These are phyloP conservation scores for Blastomyces silverae DNA, from an alignment of 2,329 filamentous ascomycete genomes.

Conservation along the genomic window DNA sequence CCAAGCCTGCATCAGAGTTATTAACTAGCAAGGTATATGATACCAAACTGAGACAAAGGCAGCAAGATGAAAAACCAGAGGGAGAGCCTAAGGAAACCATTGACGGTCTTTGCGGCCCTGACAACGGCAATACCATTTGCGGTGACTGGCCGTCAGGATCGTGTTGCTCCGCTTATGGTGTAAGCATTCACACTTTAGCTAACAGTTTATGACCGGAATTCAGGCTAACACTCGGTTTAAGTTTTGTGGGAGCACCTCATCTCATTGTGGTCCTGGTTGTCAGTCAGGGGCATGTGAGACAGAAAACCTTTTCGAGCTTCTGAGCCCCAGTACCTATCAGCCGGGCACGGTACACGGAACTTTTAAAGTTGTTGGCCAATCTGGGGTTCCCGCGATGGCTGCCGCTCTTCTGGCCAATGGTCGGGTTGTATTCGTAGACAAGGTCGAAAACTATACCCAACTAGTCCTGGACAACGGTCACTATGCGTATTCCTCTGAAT, in stretches of 20 bases:
- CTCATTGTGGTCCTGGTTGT: constrained; percentile 53
- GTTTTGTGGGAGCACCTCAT: constrained; percentile 36
- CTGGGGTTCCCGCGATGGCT: constrained; percentile 59
- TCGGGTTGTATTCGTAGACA: constrained; percentile 55
- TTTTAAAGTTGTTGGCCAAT: constrained; percentile 48
- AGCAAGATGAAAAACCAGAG: not conserved
- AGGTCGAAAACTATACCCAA: constrained; percentile 57
- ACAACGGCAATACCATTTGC: constrained; percentile 46
- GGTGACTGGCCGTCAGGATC: constrained; percentile 48
- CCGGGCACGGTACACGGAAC: constrained; percentile 38
- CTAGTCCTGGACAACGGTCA: constrained; percentile 49
- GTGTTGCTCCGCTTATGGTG: constrained; percentile 55
- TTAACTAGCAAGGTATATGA: not conserved
- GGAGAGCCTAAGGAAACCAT: constrained; percentile 6
- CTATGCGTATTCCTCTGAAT: constrained; percentile 56
- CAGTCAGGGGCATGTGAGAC: constrained; percentile 47
- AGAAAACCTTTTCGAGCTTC: constrained; percentile 7
- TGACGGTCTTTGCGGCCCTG: constrained; percentile 50
- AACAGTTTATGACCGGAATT: not conserved
- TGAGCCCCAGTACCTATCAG: constrained; percentile 15
- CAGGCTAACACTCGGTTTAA: constrained; percentile 16
- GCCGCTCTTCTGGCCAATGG: constrained; percentile 55
- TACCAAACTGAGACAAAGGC: not conserved
- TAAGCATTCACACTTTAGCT: constrained; percentile 32
- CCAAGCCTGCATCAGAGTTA: not conserved